phyloP scores from a whole-genome alignment of 2,329 filamentous ascomycete species.

The Trichoderma simmonsii region DNA sequence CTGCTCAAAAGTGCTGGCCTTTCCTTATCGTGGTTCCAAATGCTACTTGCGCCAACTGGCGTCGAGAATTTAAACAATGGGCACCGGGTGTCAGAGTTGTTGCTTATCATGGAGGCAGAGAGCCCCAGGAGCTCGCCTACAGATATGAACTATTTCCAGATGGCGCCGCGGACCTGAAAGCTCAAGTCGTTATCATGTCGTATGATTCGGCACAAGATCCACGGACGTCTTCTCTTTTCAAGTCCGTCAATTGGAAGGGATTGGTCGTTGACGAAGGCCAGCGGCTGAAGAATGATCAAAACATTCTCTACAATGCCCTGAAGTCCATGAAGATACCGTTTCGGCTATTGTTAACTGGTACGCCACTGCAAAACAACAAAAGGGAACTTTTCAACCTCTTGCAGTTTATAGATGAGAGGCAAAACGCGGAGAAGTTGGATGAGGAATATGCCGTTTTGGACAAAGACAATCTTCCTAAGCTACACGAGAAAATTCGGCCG shows the following conservation, averaged over 20 bases:
- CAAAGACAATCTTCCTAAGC: constrained; percentile 72
- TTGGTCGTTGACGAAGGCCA: constrained; percentile 95
- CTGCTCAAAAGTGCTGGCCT: constrained; percentile 65
- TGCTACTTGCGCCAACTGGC: constrained; percentile 95
- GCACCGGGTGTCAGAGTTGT: constrained; percentile 81
- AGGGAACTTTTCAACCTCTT: constrained; percentile 94
- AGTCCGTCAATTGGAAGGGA: constrained; percentile 74
- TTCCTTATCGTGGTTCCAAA: constrained; percentile 94
- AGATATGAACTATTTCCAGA: constrained; percentile 81
- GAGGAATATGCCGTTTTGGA: constrained; percentile 73
- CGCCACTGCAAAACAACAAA: constrained; percentile 92
- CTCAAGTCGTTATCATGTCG: constrained; percentile 90
- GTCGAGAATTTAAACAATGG: constrained; percentile 93
- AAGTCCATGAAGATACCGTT: constrained; percentile 74
- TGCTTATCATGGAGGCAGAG: constrained; percentile 80
- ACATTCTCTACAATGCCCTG: constrained; percentile 73
- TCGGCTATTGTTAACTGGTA: constrained; percentile 82
- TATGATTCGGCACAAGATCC: constrained; percentile 85
- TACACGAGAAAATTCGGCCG: constrained; percentile 79
- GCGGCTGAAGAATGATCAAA: constrained; percentile 89
- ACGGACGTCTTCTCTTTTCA: constrained; percentile 63
- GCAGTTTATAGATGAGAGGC: constrained; percentile 78
- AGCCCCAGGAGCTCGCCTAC: constrained; percentile 72
- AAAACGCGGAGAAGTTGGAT: constrained; percentile 71
- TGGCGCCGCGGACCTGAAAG: constrained; percentile 65